phyloP scores from a whole-genome alignment of 2,329 filamentous ascomycete genomes.

The Cytospora chrysosperma region DNA sequence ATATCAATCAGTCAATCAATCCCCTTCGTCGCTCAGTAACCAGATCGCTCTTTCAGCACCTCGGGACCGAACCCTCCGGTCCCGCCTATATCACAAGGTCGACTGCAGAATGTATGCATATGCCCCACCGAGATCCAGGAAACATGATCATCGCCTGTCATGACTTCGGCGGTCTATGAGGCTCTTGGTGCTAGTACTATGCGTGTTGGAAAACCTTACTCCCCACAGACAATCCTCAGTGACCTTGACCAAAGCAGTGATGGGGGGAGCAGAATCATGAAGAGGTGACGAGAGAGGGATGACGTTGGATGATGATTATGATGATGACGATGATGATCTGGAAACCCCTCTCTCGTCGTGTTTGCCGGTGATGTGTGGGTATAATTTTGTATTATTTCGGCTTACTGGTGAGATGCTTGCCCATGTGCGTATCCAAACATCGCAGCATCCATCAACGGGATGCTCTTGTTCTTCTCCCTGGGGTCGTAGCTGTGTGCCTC shows the following conservation, averaged over 20 bases:
- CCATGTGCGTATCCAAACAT: conserved; percentile 35
- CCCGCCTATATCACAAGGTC: no score
- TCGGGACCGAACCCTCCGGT: no score
- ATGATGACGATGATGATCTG: neutral
- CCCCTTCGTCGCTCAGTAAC: no score
- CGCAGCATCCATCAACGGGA: conserved; percentile 46
- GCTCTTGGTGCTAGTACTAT: conserved; percentile 14
- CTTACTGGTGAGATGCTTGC: conserved; percentile 25
- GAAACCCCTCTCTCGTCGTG: neutral
- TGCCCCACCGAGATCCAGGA: no score
- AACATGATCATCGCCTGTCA: conserved; percentile 9
- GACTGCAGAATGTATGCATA: no score
- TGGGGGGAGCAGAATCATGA: neutral
- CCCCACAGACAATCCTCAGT: conserved; percentile 12
- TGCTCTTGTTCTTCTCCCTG: conserved; percentile 51
- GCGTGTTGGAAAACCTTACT: conserved; percentile 6
- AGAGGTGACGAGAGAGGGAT: neutral
- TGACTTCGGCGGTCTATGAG: conserved; percentile 15
- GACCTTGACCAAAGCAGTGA: conserved; percentile 2
- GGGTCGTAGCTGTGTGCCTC: conserved; percentile 22
- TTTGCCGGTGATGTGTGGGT: neutral
- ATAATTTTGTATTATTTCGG: neutral
- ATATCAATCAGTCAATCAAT: no score
- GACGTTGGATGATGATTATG: neutral
- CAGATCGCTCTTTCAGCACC: no score